Conservation (phyloP, 2,329 filamentous ascomycete species). For the Aureobasidium sp. region DNA sequence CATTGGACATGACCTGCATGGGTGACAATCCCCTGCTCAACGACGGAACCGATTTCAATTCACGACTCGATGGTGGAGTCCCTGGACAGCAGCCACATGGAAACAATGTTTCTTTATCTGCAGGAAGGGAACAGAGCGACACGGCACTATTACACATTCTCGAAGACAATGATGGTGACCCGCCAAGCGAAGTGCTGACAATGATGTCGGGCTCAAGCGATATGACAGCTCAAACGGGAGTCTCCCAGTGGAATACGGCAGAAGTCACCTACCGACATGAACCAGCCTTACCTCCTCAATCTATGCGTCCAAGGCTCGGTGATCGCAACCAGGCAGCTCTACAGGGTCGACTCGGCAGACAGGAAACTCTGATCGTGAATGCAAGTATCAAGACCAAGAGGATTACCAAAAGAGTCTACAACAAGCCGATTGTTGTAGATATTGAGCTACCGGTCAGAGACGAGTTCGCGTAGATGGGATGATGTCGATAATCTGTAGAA, state of each 20-base stretch:
- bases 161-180: background rate
- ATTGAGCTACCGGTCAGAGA: conserved; percentile 46
- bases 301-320: background rate
- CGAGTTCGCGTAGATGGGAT: background rate
- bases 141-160: background rate
- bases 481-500: too few species aligned
- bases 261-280: background rate
- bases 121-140: background rate
- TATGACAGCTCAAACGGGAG: background rate
- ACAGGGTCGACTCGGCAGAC: background rate
- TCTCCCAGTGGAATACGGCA: background rate
- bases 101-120: background rate
- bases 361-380: conserved; percentile 72
- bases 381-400: conserved; percentile 58
- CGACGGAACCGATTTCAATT: conserved; percentile 25
- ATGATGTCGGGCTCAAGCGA: background rate
- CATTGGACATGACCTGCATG: background rate
- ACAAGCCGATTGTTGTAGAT: conserved; percentile 67
- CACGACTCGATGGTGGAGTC: conserved; percentile 22
- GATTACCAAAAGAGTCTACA: too few species aligned
- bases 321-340: background rate
- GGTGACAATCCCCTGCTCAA: background rate
- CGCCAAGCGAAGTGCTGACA: background rate
- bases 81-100: background rate
- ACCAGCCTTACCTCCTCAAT: background rate